These are phyloP conservation scores for Chenopodium suecicum DNA, from an alignment of 148 eudicot species.

Conservation along the genomic window DNA sequence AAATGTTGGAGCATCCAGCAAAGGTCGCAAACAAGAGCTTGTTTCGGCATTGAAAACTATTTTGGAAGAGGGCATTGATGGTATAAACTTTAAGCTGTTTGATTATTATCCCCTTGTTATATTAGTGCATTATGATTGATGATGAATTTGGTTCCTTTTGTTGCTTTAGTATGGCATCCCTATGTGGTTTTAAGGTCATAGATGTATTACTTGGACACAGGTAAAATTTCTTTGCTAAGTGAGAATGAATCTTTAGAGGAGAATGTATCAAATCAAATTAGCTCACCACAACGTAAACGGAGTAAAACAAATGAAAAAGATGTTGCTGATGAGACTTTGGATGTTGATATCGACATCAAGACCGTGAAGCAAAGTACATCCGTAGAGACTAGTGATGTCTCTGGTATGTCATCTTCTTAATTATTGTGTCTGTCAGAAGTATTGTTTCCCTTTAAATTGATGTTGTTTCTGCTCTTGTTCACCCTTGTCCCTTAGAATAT, in stretches of 20 bases:
- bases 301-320: slow-evolving; percentile 34
- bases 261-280: slow-evolving; percentile 27
- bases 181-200: background rate
- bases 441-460: background rate
- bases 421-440: background rate
- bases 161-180: background rate
- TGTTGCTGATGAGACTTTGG: slow-evolving; percentile 29
- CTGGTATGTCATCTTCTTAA: slow-evolving; percentile 20
- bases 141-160: background rate
- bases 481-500: background rate
- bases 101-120: background rate
- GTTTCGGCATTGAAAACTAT: slow-evolving; percentile 51
- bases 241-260: slow-evolving; percentile 24
- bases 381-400: slow-evolving; percentile 19
- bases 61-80: slow-evolving; percentile 39
- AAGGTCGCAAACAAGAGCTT: slow-evolving; percentile 75
- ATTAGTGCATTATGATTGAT: background rate
- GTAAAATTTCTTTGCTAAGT: slow-evolving; percentile 24
- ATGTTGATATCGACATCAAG: slow-evolving; percentile 29
- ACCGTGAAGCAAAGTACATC: slow-evolving; percentile 35
- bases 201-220: slow-evolving; percentile 30
- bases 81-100: slow-evolving; percentile 33
- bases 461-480: background rate
- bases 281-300: slow-evolving; percentile 23
- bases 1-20: slow-evolving; percentile 57